These are phyloP conservation scores for Podospora appendiculata DNA, from an alignment of 495 filamentous ascomycete genomes.

Conservation along the genomic window DNA sequence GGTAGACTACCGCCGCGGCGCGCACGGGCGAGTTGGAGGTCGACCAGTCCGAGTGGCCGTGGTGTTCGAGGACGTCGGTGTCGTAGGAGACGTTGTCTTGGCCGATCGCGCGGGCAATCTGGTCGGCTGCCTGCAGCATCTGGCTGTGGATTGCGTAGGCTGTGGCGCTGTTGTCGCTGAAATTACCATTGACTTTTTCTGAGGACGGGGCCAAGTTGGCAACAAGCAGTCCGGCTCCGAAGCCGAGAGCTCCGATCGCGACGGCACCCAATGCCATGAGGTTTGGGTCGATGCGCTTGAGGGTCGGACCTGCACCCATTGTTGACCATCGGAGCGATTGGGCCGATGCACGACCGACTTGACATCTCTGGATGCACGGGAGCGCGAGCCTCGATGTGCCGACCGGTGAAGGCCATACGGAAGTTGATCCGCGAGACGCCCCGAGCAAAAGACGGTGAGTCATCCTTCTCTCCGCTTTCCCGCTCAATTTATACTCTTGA, in stretches of 20 bases:
- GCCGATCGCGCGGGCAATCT: constrained; percentile 47
- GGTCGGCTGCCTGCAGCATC: constrained; percentile 46
- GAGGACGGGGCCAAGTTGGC: neutral
- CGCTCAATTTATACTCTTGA: no score
- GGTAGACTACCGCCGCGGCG: constrained; percentile 67
- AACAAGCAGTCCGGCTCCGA: neutral
- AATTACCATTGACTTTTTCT: neutral
- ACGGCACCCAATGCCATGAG: neutral
- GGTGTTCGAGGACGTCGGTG: constrained; percentile 64
- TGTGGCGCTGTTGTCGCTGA: neutral
- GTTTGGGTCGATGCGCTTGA: no score
- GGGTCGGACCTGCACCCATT: no score
- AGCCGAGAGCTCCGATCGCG: neutral
- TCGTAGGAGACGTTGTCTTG: constrained; percentile 65
- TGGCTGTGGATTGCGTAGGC: constrained; percentile 13
- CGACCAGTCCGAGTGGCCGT: constrained; percentile 86
- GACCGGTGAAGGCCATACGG: no score
- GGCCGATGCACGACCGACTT: no score
- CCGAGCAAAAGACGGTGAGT: no score
- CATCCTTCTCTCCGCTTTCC: no score
- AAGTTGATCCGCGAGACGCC: no score
- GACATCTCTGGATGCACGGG: no score
- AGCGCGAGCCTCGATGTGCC: no score
- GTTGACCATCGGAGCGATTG: no score
- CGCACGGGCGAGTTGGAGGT: constrained; percentile 66